These are phyloP conservation scores for Rehmannia glutinosa DNA, from an alignment of 257 asterid genomes.

Conservation along the genomic window DNA sequence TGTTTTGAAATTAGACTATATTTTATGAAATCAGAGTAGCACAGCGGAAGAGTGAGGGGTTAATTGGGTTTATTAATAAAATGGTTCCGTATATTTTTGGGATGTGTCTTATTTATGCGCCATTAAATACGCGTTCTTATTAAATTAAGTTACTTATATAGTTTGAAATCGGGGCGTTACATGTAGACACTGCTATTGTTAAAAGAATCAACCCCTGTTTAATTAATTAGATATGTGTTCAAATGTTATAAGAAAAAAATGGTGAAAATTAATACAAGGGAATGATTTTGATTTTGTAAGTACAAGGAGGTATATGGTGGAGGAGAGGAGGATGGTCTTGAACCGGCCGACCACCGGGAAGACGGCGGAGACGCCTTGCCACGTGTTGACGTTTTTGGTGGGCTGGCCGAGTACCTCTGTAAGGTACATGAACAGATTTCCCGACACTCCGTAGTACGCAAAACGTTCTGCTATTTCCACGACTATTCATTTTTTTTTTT, in stretches of 20 bases:
- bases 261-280: background rate
- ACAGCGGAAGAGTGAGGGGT: no score
- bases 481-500: slow-evolving; percentile 14
- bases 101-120: no score
- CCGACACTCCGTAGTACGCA: slow-evolving; percentile 37
- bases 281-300: background rate
- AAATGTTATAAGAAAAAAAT: background rate
- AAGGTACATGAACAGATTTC: slow-evolving; percentile 35
- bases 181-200: slow-evolving; percentile 26
- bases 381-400: slow-evolving; percentile 36
- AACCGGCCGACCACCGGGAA: slow-evolving; percentile 42
- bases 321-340: slow-evolving; percentile 37
- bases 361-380: slow-evolving; percentile 42
- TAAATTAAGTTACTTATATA: no score
- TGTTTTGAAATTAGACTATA: no score
- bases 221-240: background rate
- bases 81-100: no score
- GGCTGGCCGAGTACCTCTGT: slow-evolving; percentile 28
- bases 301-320: slow-evolving; percentile 33
- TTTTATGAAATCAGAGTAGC: no score
- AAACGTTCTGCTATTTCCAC: slow-evolving; percentile 48
- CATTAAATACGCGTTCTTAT: no score
- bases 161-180: no score
- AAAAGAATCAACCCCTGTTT: slow-evolving; percentile 32
- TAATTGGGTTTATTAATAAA: no score